Evolutionary conservation across 129 eudicot genomes (phyloP), one percentile per base, ranked within the genome.

Genomic region (Lonicera japonica): DNA sequence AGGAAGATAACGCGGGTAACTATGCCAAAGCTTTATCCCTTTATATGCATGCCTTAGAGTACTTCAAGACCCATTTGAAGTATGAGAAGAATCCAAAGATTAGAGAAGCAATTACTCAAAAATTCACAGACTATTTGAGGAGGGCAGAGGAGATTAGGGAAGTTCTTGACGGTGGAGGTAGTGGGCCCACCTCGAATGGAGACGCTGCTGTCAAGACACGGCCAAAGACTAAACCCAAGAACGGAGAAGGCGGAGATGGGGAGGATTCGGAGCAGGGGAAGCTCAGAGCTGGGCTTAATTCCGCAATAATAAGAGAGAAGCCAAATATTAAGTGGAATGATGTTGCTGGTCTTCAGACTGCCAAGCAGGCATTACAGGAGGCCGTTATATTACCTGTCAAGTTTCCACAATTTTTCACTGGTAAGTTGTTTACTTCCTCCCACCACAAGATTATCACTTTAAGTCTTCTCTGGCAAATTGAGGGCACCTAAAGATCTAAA

Each of bases 91-190:
- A 84, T 51, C 92, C 92, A 0, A 84, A 77, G 74, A 77, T 84
- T 21, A 82, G 79, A 58, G 92, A 84, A 36, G 87, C 92, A 4
- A 84, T 84, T 39, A 84, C 87, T 0, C 87, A 74, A 53, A 84
- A 84, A 19, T 84, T 84, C 62, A 84, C 92, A 0, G 92, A 84
- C 56, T 84, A 84, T 72, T 71, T 84, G 64, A 77, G 92, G 57
- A 71, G 92, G n/a, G 92, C 92, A 7, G 92, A 84, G 80, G 92
- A 84, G 73, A 84, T 84, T 57, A 64, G 86, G 77, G 84, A 72
- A 13, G 87, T 84, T 46, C 71, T 80, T 5, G 92, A 84, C 54
- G 86, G 72, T 38, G 84, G 84, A 11, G 91, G 83, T 5, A 72
- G 77, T n/a, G 82, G 79, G 1, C 72, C 86, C 0, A 51, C 79